These are phyloP conservation scores for Pestalotiopsis sp. DNA, from an alignment of 2,329 filamentous ascomycete species.

Conservation along the genomic window DNA sequence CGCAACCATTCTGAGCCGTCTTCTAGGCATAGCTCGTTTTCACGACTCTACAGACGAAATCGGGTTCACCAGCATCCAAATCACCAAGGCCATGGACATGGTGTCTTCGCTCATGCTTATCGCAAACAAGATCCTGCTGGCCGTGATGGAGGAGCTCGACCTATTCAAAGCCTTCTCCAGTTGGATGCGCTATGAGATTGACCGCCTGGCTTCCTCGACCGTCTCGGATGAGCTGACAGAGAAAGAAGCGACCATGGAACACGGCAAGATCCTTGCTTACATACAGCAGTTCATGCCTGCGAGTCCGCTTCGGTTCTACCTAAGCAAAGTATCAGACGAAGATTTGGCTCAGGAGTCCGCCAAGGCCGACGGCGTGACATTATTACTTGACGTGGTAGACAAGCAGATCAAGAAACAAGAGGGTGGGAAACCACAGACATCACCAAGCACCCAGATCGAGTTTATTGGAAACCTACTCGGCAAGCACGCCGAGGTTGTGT, in stretches of 20 bases:
- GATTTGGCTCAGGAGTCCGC: slow-evolving; percentile 51
- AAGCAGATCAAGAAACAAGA: slow-evolving; percentile 51
- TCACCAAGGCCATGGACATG: slow-evolving; percentile 68
- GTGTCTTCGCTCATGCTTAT: slow-evolving; percentile 76
- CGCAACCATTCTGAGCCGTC: slow-evolving; percentile 76
- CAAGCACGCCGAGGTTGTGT: slow-evolving; percentile 60
- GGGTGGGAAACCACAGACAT: slow-evolving; percentile 45
- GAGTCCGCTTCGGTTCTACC: slow-evolving; percentile 66
- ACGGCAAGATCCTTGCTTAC: slow-evolving; percentile 73
- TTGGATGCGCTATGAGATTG: slow-evolving; percentile 85
- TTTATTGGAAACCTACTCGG: slow-evolving; percentile 63
- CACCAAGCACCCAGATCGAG: slow-evolving; percentile 61
- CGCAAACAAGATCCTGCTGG: slow-evolving; percentile 70
- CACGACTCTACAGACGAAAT: slow-evolving; percentile 67
- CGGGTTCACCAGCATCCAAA: slow-evolving; percentile 65
- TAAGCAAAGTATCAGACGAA: slow-evolving; percentile 51
- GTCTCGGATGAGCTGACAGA: slow-evolving; percentile 73
- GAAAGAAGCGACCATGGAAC: slow-evolving; percentile 75
- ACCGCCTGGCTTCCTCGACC: slow-evolving; percentile 68
- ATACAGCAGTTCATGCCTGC: slow-evolving; percentile 70
- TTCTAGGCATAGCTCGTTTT: slow-evolving; percentile 82
- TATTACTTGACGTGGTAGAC: slow-evolving; percentile 50
- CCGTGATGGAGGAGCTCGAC: slow-evolving; percentile 74
- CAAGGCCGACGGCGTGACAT: slow-evolving; percentile 43
- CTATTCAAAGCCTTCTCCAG: slow-evolving; percentile 78